These are phyloP conservation scores for Amborella trichopoda DNA, from an alignment of 164 flowering plant genomes.

Conservation along the genomic window DNA sequence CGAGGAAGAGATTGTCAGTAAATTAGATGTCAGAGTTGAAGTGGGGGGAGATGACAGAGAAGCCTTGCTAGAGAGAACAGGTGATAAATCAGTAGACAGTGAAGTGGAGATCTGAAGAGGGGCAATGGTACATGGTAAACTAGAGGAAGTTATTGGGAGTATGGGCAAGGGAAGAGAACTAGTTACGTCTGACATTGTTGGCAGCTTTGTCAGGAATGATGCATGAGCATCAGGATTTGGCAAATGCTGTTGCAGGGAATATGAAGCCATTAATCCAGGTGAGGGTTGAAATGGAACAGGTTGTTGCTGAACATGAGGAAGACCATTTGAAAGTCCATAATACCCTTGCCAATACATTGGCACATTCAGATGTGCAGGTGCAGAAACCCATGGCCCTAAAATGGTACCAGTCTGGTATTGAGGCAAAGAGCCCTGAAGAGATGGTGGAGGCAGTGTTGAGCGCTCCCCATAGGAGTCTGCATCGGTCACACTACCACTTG, in stretches of 20 bases:
- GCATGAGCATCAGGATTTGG: constrained; percentile 47
- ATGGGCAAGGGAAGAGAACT: constrained; percentile 23
- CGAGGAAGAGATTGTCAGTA: constrained; percentile 22
- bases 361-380: constrained; percentile 47
- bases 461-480: constrained; percentile 29
- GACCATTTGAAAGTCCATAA: constrained; percentile 56
- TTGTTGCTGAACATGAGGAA: constrained; percentile 41
- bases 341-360: constrained; percentile 88
- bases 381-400: constrained; percentile 60
- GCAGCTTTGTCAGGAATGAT: constrained; percentile 25
- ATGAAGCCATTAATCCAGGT: constrained; percentile 50
- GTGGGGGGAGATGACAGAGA: constrained; percentile 20
- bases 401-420: constrained; percentile 62
- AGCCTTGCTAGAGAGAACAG: constrained; percentile 29
- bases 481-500: constrained; percentile 35
- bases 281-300: constrained; percentile 59
- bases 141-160: too few relatives aligned
- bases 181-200: constrained; percentile 29
- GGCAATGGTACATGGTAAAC: too few relatives aligned
- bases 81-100: constrained; percentile 23
- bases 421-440: constrained; percentile 53
- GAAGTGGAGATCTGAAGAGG: too few relatives aligned
- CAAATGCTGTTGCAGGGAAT: constrained; percentile 57
- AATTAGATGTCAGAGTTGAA: constrained; percentile 16
- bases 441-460: constrained; percentile 38